Evolutionary conservation across 129 eudicot species (phyloP).

Genomic region (Solidago caesia): DNA sequence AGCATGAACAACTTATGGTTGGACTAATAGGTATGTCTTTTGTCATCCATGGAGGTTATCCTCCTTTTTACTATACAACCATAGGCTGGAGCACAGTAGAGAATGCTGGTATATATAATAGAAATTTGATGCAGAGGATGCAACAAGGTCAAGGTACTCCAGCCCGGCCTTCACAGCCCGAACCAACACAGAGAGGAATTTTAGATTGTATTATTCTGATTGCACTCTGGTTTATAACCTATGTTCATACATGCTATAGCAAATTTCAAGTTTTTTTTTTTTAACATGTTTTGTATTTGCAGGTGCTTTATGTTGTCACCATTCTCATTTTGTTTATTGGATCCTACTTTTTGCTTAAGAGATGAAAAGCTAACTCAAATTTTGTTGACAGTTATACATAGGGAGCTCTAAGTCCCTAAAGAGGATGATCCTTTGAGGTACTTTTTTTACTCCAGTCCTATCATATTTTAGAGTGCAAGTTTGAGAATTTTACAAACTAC

Average conservation of each 20-base stretch:
- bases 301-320: slow-evolving; percentile 19
- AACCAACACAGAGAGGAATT: slow-evolving; percentile 90
- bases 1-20: slow-evolving; percentile 54
- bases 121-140: slow-evolving; percentile 73
- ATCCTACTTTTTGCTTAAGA: slow-evolving; percentile 25
- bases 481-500: too few species aligned
- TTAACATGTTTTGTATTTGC: background rate
- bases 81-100: slow-evolving; percentile 75
- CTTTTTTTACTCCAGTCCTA: background rate
- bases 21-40: slow-evolving; percentile 55
- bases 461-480: too few species aligned
- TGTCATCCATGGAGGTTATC: slow-evolving; percentile 59
- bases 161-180: slow-evolving; percentile 68
- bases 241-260: too few species aligned
- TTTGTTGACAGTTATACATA: slow-evolving; percentile 15
- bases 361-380: slow-evolving; percentile 23
- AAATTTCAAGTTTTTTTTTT: too few species aligned
- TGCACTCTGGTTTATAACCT: slow-evolving; percentile 77
- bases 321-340: slow-evolving; percentile 34
- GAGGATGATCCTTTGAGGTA: slow-evolving; percentile 40
- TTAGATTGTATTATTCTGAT: slow-evolving; percentile 85
- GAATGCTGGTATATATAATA: slow-evolving; percentile 79
- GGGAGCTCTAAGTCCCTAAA: slow-evolving; percentile 28
- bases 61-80: slow-evolving; percentile 60
- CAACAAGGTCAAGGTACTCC: slow-evolving; percentile 76